phyloP scores from a whole-genome alignment of 2,329 filamentous ascomycete species.

The Ophiostoma pallidulum region DNA sequence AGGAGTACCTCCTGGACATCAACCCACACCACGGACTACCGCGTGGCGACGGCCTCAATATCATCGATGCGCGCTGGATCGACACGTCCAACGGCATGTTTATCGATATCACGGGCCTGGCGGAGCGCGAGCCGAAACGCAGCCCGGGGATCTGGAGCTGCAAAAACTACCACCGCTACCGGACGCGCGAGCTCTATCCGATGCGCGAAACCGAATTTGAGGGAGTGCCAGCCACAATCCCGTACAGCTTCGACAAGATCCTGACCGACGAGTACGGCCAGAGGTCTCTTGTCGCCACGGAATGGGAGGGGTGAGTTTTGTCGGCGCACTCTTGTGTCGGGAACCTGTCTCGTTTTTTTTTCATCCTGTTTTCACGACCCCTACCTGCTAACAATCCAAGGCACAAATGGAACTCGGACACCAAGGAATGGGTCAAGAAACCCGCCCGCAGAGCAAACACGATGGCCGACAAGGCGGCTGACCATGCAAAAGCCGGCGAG shows the following conservation, averaged over 20 bases:
- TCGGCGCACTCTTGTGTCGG: not conserved
- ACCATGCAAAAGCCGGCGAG: not conserved
- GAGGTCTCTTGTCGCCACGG: conserved; percentile 50
- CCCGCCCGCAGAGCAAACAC: too few species aligned
- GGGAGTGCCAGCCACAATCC: conserved; percentile 59
- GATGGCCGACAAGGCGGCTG: not conserved
- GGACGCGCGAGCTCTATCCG: conserved; percentile 63
- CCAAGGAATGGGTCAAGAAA: conserved; percentile 45
- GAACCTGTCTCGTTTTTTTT: not conserved
- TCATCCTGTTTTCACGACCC: too few species aligned
- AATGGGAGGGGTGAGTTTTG: conserved; percentile 50
- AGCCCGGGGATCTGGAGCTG: conserved; percentile 63
- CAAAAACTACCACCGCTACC: conserved; percentile 71
- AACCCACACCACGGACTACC: conserved; percentile 60
- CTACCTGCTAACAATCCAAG: conserved; percentile 27
- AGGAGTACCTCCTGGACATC: conserved; percentile 62
- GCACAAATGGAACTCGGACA: conserved; percentile 49
- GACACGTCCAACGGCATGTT: conserved; percentile 67
- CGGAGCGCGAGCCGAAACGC: conserved; percentile 51
- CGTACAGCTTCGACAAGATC: conserved; percentile 58
- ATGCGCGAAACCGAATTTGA: conserved; percentile 67
- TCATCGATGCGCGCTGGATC: conserved; percentile 81
- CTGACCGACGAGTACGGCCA: conserved; percentile 55
- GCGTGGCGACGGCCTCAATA: conserved; percentile 59
- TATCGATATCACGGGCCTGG: conserved; percentile 72